phyloP scores from a whole-genome alignment of 148 eudicot genomes.

The Amaranthus cruentus region DNA sequence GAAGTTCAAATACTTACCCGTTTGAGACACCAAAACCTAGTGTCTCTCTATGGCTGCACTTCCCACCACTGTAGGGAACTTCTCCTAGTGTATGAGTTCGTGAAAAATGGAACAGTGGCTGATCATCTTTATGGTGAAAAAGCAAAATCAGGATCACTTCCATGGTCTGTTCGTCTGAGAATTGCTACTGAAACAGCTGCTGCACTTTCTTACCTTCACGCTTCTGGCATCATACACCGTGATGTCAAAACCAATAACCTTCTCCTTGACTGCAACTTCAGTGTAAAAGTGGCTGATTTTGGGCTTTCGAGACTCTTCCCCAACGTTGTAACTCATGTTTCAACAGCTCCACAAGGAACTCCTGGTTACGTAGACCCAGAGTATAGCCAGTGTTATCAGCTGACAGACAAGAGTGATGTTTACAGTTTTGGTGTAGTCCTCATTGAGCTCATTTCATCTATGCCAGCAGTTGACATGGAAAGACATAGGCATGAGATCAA shows the following conservation, averaged over 20 bases:
- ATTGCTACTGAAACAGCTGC: constrained; percentile 51
- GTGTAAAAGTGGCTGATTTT: constrained; percentile 20
- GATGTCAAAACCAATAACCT: constrained; percentile 17
- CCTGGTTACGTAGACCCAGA: constrained; percentile 16
- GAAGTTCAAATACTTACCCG: constrained; percentile 43
- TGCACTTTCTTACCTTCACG: constrained; percentile 28
- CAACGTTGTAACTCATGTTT: constrained; percentile 11
- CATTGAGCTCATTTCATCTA: constrained; percentile 10
- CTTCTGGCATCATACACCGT: constrained; percentile 19
- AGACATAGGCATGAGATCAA: constrained; percentile 12
- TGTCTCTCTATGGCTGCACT: constrained; percentile 54
- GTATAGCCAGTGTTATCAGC: constrained; percentile 12
- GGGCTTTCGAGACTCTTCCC: constrained; percentile 16
- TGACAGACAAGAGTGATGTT: constrained; percentile 19
- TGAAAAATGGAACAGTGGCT: constrained; percentile 51
- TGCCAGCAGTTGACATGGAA: constrained; percentile 10
- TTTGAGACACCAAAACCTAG: constrained; percentile 47
- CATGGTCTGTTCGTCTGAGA: constrained; percentile 46
- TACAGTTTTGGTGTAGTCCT: constrained; percentile 17
- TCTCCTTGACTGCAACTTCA: constrained; percentile 11
- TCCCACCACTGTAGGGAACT: constrained; percentile 42
- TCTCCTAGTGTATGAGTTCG: constrained; percentile 51
- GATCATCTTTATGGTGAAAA: constrained; percentile 48
- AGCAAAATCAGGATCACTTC: constrained; percentile 16
- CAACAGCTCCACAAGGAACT: constrained; percentile 17